A percentile compares a stretch with the other conserved stretches of the same genome.
Evolutionary conservation across 129 eudicot species (phyloP).

Genomic region (Lactuca sativa): DNA sequence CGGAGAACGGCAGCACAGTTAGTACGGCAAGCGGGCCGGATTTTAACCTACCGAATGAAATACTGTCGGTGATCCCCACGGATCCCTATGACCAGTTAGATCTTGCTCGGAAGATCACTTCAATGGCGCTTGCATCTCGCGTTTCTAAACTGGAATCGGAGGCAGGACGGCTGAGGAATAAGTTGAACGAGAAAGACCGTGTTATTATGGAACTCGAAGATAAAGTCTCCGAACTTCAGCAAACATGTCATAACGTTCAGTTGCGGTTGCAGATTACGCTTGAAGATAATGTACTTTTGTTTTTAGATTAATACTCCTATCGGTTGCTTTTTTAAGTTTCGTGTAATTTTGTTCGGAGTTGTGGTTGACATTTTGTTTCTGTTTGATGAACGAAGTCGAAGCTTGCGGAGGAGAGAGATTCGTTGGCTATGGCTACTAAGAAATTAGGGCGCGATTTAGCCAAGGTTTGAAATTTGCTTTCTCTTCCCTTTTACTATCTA

Average conservation of each 20-base stretch:
- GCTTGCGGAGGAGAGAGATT: constrained; percentile 76
- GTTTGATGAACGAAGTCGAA: constrained; percentile 51
- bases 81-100: constrained; percentile 95
- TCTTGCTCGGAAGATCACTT: constrained; percentile 91
- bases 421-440: constrained; percentile 64
- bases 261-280: constrained; percentile 55
- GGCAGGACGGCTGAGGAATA: constrained; percentile 47
- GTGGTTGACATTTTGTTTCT: constrained; percentile 8
- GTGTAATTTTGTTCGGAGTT: background rate
- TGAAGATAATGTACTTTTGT: constrained; percentile 61
- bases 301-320: background rate
- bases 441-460: constrained; percentile 84
- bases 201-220: constrained; percentile 56
- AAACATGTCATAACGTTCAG: constrained; percentile 61
- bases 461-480: constrained; percentile 48
- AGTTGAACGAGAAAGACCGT: constrained; percentile 61
- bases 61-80: constrained; percentile 82
- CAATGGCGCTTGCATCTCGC: constrained; percentile 95
- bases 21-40: constrained; percentile 51
- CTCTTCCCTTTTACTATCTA: background rate
- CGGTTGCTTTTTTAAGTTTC: background rate
- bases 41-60: constrained; percentile 68
- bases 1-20: constrained; percentile 40
- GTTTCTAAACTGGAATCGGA: constrained; percentile 86
- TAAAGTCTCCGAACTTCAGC: constrained; percentile 51